A percentile compares a stretch with the other conserved stretches of the same genome.
These are phyloP conservation scores for Elsinoe batatas DNA, from an alignment of 2,329 filamentous ascomycete species.

Conservation along the genomic window DNA sequence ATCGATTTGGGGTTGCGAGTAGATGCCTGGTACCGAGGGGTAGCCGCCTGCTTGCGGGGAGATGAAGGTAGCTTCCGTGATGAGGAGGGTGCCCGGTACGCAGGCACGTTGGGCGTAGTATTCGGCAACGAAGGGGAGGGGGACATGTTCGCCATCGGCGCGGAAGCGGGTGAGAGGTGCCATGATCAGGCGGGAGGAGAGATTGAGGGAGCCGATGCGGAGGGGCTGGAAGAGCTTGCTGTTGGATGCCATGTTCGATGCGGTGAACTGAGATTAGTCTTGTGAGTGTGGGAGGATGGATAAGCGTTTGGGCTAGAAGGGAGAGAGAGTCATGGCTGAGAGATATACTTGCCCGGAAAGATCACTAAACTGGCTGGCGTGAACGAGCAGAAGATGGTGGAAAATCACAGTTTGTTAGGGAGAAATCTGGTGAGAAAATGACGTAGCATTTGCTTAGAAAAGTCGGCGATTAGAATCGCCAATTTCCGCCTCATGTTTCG, in stretches of 20 bases:
- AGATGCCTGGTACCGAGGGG: conserved; percentile 49
- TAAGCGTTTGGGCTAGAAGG: not conserved
- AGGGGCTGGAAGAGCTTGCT: conserved; percentile 32
- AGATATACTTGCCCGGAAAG: not conserved
- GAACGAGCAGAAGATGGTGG: not conserved
- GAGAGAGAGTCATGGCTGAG: not conserved
- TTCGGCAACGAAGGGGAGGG: conserved; percentile 19
- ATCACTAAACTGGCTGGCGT: conserved; percentile 1
- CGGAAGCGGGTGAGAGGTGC: conserved; percentile 47
- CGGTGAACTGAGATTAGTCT: not conserved
- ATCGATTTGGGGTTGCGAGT: conserved; percentile 44
- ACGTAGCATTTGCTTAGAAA: not conserved
- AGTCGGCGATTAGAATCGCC: not conserved
- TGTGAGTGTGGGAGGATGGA: not conserved
- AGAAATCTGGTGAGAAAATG: not conserved
- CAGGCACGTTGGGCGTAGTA: conserved; percentile 17
- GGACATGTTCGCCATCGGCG: conserved; percentile 40
- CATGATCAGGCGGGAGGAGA: conserved; percentile 43
- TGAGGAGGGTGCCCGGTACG: conserved; percentile 45
- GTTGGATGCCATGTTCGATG: conserved; percentile 1
- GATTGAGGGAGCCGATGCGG: conserved; percentile 31
- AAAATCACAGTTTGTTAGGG: not conserved
- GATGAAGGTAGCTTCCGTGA: conserved; percentile 49
- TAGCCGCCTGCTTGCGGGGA: conserved; percentile 39
- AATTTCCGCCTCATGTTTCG: not conserved